phyloP scores from a whole-genome alignment of 345 rosid species.

The Hibiscus trionum region DNA sequence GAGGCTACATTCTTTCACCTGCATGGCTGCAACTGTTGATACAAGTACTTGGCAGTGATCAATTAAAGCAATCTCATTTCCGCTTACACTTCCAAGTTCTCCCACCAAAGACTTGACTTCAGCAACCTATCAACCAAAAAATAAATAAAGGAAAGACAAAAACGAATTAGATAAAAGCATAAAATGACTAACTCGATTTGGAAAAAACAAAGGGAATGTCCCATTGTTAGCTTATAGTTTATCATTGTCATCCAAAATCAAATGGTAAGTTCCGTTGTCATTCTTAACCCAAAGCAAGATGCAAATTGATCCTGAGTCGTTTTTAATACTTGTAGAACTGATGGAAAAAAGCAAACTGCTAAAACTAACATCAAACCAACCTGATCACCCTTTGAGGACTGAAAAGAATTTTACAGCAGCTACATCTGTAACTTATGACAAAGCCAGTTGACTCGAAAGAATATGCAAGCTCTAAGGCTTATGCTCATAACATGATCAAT shows the following conservation, averaged over 20 bases:
- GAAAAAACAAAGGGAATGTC: background rate
- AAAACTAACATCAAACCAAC: background rate
- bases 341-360: background rate
- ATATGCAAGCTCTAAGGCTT: background rate
- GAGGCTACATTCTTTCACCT: conserved; percentile 64
- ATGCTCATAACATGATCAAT: background rate
- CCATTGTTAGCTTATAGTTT: background rate
- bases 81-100: conserved; percentile 45
- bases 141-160: background rate
- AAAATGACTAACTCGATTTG: too few relatives aligned
- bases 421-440: too few relatives aligned
- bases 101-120: conserved; percentile 37
- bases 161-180: background rate
- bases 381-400: background rate
- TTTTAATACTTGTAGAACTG: background rate
- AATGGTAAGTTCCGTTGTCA: background rate
- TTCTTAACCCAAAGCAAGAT: background rate
- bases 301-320: background rate
- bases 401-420: too few relatives aligned
- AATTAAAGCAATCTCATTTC: conserved; percentile 52
- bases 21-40: conserved; percentile 47
- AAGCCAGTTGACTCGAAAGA: background rate
- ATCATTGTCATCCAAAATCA: background rate
- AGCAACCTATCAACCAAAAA: conserved; percentile 37
- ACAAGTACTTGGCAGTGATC: conserved; percentile 48